Percentiles rank a stretch among this genome's conserved stretches.
These are phyloP conservation scores for Cenchrus purpureus DNA, from an alignment of 176 grass and related monocot species.

Conservation along the genomic window DNA sequence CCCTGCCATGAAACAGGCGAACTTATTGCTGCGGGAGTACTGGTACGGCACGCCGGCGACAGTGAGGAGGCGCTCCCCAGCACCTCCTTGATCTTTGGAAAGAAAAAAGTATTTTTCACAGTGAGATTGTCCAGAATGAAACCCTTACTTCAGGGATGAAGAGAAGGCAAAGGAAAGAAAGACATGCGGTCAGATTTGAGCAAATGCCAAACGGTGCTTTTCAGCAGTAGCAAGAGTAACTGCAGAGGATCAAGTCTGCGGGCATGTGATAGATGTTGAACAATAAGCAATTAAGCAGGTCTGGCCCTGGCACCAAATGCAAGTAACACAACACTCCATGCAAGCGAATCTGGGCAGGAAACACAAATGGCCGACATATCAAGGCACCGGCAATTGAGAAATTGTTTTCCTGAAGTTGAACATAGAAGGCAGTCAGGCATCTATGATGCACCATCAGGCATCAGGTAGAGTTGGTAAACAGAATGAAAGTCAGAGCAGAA, in stretches of 20 bases:
- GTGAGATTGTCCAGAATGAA: too few species aligned
- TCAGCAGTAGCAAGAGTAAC: neutral
- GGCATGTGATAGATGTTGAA: too few species aligned
- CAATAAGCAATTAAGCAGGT: too few species aligned
- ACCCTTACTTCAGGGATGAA: too few species aligned
- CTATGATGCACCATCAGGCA: neutral
- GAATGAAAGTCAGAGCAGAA: neutral
- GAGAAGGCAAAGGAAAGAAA: too few species aligned
- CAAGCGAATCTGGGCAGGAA: neutral
- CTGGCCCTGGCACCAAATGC: neutral
- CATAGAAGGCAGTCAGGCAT: neutral
- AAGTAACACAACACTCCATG: neutral
- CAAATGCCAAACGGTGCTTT: too few species aligned
- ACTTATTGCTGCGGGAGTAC: conserved; percentile 74
- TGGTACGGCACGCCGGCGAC: conserved; percentile 64
- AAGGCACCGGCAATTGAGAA: neutral
- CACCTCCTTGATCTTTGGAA: conserved; percentile 41
- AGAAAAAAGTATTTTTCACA: too few species aligned
- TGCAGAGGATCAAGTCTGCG: too few species aligned
- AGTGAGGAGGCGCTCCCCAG: conserved; percentile 64
- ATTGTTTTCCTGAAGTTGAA: neutral
- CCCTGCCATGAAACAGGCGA: conserved; percentile 74
- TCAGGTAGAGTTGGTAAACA: neutral
- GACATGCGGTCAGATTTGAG: too few species aligned
- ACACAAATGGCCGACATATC: neutral